A percentile compares a stretch with the other conserved stretches of the same genome.
Evolutionary conservation across 192 early-diverging fungal species (phyloP).

Genomic region (Entomortierella chlamydospora): DNA sequence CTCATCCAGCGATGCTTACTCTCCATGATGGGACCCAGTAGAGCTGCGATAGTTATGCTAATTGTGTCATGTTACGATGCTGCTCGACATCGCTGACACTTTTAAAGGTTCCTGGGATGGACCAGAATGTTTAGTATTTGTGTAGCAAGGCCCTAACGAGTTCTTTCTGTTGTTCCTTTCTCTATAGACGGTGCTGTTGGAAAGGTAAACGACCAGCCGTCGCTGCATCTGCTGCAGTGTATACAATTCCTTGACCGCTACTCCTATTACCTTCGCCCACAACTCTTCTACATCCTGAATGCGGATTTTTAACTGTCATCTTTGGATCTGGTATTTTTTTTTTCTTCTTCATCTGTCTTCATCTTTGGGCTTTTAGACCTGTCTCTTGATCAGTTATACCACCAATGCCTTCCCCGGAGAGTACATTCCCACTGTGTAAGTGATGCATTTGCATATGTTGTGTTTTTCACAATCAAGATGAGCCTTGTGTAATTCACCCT

Average conservation of each 20-base stretch:
- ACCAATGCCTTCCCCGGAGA: constrained; percentile 99
- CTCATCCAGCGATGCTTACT: too few relatives aligned
- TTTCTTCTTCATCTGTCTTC: too few relatives aligned
- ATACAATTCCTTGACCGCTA: too few relatives aligned
- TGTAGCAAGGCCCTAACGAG: too few relatives aligned
- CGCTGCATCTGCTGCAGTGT: not conserved
- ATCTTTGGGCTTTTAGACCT: constrained; percentile 74
- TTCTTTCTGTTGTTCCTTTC: not conserved
- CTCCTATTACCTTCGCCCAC: too few relatives aligned
- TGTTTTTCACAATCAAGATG: not conserved
- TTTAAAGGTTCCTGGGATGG: too few relatives aligned
- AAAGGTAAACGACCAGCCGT: constrained; percentile 12
- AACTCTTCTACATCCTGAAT: not conserved
- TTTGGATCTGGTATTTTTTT: not conserved
- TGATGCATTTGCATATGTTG: not conserved
- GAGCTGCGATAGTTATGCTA: too few relatives aligned
- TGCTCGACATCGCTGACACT: too few relatives aligned
- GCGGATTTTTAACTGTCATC: not conserved
- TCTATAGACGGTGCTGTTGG: constrained; percentile 44
- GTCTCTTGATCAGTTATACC: constrained; percentile 97
- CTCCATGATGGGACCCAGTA: too few relatives aligned
- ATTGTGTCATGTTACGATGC: too few relatives aligned
- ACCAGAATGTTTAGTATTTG: too few relatives aligned
- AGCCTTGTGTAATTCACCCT: not conserved
- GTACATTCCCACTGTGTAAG: constrained; percentile 99